Conservation (phyloP, 148 eudicot genomes). For the Chenopodium formosanum region DNA sequence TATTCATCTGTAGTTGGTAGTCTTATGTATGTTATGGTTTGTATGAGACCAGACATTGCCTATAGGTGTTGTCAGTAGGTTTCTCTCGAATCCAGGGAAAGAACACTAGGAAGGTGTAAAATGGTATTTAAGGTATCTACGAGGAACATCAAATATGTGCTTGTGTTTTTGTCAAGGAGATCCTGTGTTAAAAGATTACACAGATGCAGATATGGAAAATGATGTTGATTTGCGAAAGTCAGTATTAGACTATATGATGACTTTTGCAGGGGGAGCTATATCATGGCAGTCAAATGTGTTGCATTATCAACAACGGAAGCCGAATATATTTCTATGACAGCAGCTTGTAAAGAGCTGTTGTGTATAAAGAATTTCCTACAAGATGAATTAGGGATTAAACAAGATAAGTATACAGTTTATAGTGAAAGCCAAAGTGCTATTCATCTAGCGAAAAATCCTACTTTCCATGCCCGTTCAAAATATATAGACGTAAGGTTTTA, state of each 20-base stretch:
- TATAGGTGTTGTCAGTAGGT: neutral
- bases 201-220: neutral
- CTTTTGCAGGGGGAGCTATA: neutral
- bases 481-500: neutral
- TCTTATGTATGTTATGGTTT: too few species aligned
- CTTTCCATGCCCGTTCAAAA: neutral
- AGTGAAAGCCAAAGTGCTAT: neutral
- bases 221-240: neutral
- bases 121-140: neutral
- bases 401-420: neutral
- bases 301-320: neutral
- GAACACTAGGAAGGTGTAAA: neutral
- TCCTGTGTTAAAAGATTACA: constrained; percentile 2
- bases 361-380: neutral
- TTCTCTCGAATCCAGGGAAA: neutral
- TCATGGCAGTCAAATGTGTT: constrained; percentile 9
- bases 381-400: neutral
- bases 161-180: neutral
- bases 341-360: neutral
- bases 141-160: neutral
- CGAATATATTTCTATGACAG: neutral
- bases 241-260: neutral
- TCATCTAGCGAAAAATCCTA: neutral
- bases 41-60: neutral
- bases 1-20: too few species aligned